Evolutionary conservation across 495 filamentous ascomycete genomes (phyloP), one percentile per base, ranked within the genome.

Genomic region (Annulohypoxylon stygium): DNA sequence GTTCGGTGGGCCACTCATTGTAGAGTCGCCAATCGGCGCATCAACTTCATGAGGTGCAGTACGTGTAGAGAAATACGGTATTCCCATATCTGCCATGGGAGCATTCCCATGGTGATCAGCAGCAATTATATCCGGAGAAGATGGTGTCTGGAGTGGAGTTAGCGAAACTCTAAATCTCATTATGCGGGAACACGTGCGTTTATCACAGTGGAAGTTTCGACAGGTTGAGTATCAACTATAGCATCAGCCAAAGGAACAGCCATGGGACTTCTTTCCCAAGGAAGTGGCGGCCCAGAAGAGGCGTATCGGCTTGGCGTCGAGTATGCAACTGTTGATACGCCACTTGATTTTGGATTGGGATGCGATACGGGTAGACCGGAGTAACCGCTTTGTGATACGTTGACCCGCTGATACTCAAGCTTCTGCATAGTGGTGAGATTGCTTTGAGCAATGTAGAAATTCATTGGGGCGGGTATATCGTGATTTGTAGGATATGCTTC

Each of bases 371-470:
- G 64, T 9, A 75, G 61, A 2, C 50, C 30, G 7, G 61, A 41
- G 48, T 77, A 71, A 8, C 66, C 61, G 37, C 65, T 74, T 36
- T 60, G 58, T 12, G 75, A 20, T n/a, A 66, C 55, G 26, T 72
- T 67, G 18, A 77, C 48, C 62, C 58, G 74, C 58, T 77, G 70
- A 65, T 79, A 77, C 55, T 79, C 70, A 2, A 77, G 73, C 57
- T 77, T 79, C 33, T 79, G 72, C 75, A 77, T 77, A 7, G 77
- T 79, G 20, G 77, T 79, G n/a, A 79, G 73, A 34, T 69, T 69
- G 59, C 70, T 76, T 20, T 71, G 75, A 10, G 77, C 65, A 61
- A 79, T 60, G 63, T 79, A 79, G 58, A 79, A 77, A 23, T 72
- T 70, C 8, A 67, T 34, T 16, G 62, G 25, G 8, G 66, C 39